Base-by-base conservation (phyloP, 805 yeast genomes). In the Barnettozyma salicaria region DNA sequence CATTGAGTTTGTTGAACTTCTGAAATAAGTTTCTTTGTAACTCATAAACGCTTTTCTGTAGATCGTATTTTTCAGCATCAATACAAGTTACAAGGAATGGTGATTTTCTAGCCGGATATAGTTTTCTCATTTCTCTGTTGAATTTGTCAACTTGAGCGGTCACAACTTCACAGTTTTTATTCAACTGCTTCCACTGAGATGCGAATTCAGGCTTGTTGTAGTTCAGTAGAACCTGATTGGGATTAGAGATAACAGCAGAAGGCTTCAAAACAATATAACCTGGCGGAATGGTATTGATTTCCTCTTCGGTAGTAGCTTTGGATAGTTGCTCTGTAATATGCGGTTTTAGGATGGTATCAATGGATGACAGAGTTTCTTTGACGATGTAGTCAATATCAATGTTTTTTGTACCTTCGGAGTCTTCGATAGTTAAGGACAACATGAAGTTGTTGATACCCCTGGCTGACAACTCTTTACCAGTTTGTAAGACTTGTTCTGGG, bases 251-350 rank as follows among this genome's bases (percentile, higher is more conserved):
- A 47, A 90, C 69, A 2, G 97, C 97, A 19, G 96, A 85, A 33
- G 97, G 97, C 64, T 89, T 89, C 54, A 89, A 67, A 3, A 96
- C 97, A 40, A 87, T 84, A 60, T 86, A 89, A 19, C 96, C 96
- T 3, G 96, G 86, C 8, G 95, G 88, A 22, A 90, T 75, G 12
- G 75, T 68, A 56, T 84, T 80, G 46, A 80, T 64, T 45, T 69
- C 68, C 7, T 42, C 43, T 5, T 52, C 59, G 4, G 62, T 53
- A 37, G 66, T 59, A 47, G 83, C 70, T 58, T 79, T 76, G 32
- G 67, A 60, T 27, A 76, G 55, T 19, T 21, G 33, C 13, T 30
- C 24, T 18, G 30, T 24, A n/a, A 89, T 72, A 57, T 81, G 85
- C 12, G 92, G 90, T 24, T 74, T 70, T 53, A 83, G 64, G 29